A percentile compares a stretch with the other conserved stretches of the same genome.
These are phyloP conservation scores for Schizosaccharomyces cryophilus DNA, from an alignment of 805 yeast genomes.

Conservation along the genomic window DNA sequence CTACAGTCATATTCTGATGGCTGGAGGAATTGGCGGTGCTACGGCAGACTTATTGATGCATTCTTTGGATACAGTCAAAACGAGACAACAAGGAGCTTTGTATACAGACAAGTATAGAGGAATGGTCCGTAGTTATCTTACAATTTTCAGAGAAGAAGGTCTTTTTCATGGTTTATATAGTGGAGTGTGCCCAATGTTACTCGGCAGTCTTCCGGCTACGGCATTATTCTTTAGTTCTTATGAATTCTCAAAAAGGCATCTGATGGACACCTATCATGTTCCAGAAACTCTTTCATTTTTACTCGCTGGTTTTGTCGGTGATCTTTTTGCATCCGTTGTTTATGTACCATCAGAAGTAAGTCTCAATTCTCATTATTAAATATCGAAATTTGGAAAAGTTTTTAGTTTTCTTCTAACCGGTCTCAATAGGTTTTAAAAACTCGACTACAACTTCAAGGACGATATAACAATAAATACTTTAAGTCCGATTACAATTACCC, in stretches of 20 bases:
- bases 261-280: conserved; percentile 31
- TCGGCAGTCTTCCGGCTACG: conserved; percentile 82
- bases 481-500: conserved; percentile 67
- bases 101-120: conserved; percentile 38
- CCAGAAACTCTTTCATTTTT: conserved; percentile 66
- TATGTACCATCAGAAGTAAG: conserved; percentile 85
- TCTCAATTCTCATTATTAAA: background rate
- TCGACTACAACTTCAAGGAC: conserved; percentile 77
- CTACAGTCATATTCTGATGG: conserved; percentile 22
- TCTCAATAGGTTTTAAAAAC: conserved; percentile 35
- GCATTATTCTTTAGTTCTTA: conserved; percentile 84
- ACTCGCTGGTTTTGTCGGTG: conserved; percentile 59
- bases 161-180: conserved; percentile 62
- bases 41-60: conserved; percentile 87
- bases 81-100: conserved; percentile 90
- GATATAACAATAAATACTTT: conserved; percentile 54
- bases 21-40: conserved; percentile 89
- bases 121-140: conserved; percentile 50
- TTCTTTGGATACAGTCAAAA: conserved; percentile 85
- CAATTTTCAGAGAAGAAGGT: conserved; percentile 71
- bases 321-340: conserved; percentile 60
- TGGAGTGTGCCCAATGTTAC: conserved; percentile 76
- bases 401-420: too few species aligned
- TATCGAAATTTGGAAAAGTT: too few species aligned
- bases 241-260: conserved; percentile 48